Evolutionary conservation across 257 asterid species (phyloP), one percentile per base, ranked within the genome.

Genomic region (Perilla frutescens): DNA sequence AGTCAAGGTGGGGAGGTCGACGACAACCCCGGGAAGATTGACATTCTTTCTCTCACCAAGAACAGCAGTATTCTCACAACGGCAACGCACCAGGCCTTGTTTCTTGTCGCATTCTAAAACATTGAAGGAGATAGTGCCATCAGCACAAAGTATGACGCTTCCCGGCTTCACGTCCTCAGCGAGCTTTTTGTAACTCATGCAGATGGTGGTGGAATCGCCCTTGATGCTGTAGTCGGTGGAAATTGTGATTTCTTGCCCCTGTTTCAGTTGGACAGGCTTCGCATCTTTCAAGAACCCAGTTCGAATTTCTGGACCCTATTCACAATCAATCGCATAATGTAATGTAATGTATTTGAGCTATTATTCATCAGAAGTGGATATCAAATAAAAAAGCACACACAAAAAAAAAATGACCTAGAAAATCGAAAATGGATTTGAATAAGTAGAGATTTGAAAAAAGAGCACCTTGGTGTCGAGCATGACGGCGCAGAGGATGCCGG

Each of bases 21-120:
- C 93, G 1, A 88, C 72, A 47, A 88, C 91, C 58, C 93, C 93
- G 15, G 93, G 93, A 65, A 88, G 93, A 69, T 88, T 88, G 79
- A 88, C 93, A 79, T 86, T 88, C 88, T 88, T 88, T 64, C 89
- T 82, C 86, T 88, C 93, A 20, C 93, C 93, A 26, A 88, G 81
- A 63, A 86, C 84, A 8, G 91, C 91, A 14, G 91, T 84, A 73
- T 88, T 88, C 83, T 88, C 91, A 50, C 91, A 88, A 8, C 89
- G 86, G 76, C 88, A 81, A 8, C 77, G 72, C 6, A 88, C 91
- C 76, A 86, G 68, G 41, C 93, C 91, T n/a, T 77, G 77, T 5
- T 77, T 68, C 31, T 66, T 84, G 81, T 88, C 93, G 72, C 91
- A 88, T 6, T 77, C 40, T 50, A 88, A 66, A 37, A 86, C 91